Evolutionary conservation across 345 rosid genomes (phyloP).

Genomic region (Pugionium cornutum): DNA sequence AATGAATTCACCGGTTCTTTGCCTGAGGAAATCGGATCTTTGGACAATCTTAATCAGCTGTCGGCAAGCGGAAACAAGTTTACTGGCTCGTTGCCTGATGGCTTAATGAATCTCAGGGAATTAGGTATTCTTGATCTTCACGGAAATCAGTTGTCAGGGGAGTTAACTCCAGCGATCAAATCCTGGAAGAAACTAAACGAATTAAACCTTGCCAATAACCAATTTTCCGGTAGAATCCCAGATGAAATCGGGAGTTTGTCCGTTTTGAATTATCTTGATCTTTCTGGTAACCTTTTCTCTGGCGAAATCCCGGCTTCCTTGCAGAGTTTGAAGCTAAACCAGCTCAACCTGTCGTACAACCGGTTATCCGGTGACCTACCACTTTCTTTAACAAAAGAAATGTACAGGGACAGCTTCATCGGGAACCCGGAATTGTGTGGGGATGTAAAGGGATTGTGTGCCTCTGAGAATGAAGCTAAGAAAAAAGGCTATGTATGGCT

Average conservation of each 20-base stretch:
- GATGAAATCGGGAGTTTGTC: conserved; percentile 65
- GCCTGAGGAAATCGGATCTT: conserved; percentile 75
- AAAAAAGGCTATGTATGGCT: conserved; percentile 70
- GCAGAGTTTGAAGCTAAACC: conserved; percentile 88
- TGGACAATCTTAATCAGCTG: conserved; percentile 54
- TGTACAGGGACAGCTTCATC: conserved; percentile 63
- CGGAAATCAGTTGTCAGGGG: conserved; percentile 64
- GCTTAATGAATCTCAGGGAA: conserved; percentile 58
- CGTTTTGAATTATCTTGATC: conserved; percentile 86
- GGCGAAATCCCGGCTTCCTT: conserved; percentile 67
- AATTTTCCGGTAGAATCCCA: conserved; percentile 65
- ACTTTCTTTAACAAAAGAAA: conserved; percentile 57
- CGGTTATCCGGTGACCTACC: conserved; percentile 71
- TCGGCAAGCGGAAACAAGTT: conserved; percentile 65
- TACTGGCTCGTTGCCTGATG: conserved; percentile 64
- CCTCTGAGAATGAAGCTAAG: conserved; percentile 46
- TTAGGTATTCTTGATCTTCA: conserved; percentile 79
- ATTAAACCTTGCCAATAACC: conserved; percentile 68
- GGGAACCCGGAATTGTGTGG: conserved; percentile 91
- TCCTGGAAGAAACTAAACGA: conserved; percentile 82
- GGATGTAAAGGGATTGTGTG: conserved; percentile 64
- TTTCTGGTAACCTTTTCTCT: conserved; percentile 64
- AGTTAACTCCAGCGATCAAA: conserved; percentile 57
- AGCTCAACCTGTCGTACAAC: conserved; percentile 81
- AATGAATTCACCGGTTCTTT: conserved; percentile 69